Percentiles rank a stretch among this genome's conserved stretches.
phyloP scores from a whole-genome alignment of 2,329 filamentous ascomycete genomes.

The Colletotrichum cordylinicola region DNA sequence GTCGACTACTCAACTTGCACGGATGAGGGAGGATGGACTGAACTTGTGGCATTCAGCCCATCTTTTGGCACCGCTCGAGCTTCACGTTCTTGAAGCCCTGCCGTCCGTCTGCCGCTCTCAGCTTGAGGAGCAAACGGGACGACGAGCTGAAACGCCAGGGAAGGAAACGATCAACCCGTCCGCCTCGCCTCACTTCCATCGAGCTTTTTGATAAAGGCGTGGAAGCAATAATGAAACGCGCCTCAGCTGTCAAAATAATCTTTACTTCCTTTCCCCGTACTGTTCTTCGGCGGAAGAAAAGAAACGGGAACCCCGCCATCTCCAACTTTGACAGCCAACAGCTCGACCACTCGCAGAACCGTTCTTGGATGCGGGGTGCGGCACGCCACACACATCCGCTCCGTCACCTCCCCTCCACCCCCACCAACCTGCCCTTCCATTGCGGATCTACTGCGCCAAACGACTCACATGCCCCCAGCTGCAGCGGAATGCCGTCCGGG shows the following conservation, averaged over 20 bases:
- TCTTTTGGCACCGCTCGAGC: neutral
- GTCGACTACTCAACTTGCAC: neutral
- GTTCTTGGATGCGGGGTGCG: neutral
- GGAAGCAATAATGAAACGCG: neutral
- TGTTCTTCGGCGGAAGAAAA: neutral
- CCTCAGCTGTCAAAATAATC: neutral
- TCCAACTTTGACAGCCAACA: neutral
- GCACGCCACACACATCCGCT: neutral
- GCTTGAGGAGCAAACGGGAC: neutral
- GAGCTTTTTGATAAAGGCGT: neutral
- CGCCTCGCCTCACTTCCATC: neutral
- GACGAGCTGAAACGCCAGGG: neutral
- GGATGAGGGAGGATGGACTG: neutral
- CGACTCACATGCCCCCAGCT: constrained; percentile 10
- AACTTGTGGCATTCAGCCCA: neutral
- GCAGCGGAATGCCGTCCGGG: constrained; percentile 19
- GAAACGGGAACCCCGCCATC: neutral
- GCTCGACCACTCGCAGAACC: neutral
- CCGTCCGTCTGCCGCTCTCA: neutral
- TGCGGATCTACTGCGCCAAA: neutral
- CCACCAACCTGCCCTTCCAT: neutral
- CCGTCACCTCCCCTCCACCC: neutral
- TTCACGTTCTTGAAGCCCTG: neutral
- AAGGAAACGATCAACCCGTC: neutral
- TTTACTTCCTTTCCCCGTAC: neutral